Percentiles rank a stretch among this genome's conserved stretches.
These are phyloP conservation scores for Apiotrichum siamense DNA, from an alignment of 1,284 basidiomycete genomes.

Conservation along the genomic window DNA sequence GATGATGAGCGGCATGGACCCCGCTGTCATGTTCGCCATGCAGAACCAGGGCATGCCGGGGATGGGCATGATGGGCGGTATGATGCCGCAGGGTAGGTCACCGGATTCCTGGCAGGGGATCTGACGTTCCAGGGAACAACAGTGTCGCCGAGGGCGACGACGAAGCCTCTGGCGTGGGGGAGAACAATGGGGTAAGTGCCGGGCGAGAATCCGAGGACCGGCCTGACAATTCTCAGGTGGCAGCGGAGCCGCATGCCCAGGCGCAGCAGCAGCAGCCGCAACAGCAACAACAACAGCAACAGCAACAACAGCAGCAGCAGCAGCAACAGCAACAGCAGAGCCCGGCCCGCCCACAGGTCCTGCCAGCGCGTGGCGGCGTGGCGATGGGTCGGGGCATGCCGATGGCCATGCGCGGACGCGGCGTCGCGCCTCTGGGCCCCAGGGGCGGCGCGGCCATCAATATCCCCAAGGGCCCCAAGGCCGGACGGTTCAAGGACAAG, in stretches of 20 bases:
- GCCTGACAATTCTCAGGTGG: too few species aligned
- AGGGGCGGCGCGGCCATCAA: slow-evolving; percentile 25
- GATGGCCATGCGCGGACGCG: slow-evolving; percentile 26
- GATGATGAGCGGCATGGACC: slow-evolving; percentile 42
- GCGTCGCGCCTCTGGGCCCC: slow-evolving; percentile 37
- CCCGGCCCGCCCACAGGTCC: not conserved
- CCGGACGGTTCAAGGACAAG: slow-evolving; percentile 41
- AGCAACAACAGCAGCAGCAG: too few species aligned
- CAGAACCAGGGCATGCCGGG: slow-evolving; percentile 20
- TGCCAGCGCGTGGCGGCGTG: slow-evolving; percentile 18
- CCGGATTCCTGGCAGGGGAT: not conserved
- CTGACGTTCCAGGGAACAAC: slow-evolving; percentile 2
- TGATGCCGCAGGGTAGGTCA: slow-evolving; percentile 5
- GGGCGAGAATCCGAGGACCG: not conserved
- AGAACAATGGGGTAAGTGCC: not conserved
- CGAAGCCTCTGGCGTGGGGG: too few species aligned
- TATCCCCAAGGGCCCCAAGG: slow-evolving; percentile 33
- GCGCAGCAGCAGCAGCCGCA: too few species aligned
- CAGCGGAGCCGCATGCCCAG: too few species aligned
- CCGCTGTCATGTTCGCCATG: slow-evolving; percentile 34
- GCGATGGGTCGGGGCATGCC: slow-evolving; percentile 19
- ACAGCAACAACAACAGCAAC: not conserved
- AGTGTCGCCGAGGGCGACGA: not conserved
- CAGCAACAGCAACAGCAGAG: not conserved
- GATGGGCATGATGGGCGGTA: slow-evolving; percentile 16